phyloP scores from a whole-genome alignment of 352 stramenopile genomes.

The Pythium phragmiticola region DNA sequence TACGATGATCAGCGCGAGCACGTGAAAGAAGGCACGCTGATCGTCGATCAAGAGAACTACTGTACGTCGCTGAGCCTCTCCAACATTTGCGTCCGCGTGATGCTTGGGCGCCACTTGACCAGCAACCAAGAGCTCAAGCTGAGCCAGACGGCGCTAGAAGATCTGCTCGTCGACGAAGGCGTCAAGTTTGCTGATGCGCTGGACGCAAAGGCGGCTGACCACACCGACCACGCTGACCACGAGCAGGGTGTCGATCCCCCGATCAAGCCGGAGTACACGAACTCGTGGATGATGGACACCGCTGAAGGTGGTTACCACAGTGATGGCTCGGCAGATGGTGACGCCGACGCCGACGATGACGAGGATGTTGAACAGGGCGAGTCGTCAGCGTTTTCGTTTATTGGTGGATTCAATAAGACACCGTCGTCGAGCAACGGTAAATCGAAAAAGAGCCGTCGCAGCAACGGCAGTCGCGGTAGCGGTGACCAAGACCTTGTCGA shows the following conservation, averaged over 20 bases:
- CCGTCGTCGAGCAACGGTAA: constrained; percentile 39
- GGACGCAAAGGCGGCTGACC: constrained; percentile 32
- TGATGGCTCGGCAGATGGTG: constrained; percentile 7
- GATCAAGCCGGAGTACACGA: constrained; percentile 6
- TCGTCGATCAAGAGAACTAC: constrained; percentile 85
- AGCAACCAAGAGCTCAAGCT: constrained; percentile 85
- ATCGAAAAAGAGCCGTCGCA: constrained; percentile 16
- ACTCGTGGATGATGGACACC: constrained; percentile 4
- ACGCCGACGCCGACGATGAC: constrained; percentile 5
- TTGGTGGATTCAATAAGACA: constrained; percentile 49
- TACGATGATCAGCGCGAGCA: constrained; percentile 82
- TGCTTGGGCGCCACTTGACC: constrained; percentile 70
- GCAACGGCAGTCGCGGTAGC: constrained; percentile 8
- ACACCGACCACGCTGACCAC: constrained; percentile 3
- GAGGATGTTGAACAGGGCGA: constrained; percentile 26
- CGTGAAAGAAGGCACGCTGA: constrained; percentile 85
- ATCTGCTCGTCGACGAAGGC: constrained; percentile 71
- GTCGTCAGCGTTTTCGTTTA: constrained; percentile 65
- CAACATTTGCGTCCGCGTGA: constrained; percentile 78
- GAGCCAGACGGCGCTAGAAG: constrained; percentile 81
- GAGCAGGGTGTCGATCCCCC: not conserved
- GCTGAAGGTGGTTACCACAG: constrained; percentile 2
- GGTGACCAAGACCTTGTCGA: not conserved
- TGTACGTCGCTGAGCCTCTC: constrained; percentile 71
- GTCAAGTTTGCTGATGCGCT: constrained; percentile 62